Evolutionary conservation across 2,329 filamentous ascomycete genomes (phyloP).

Genomic region (Talaromyces verruculosus): DNA sequence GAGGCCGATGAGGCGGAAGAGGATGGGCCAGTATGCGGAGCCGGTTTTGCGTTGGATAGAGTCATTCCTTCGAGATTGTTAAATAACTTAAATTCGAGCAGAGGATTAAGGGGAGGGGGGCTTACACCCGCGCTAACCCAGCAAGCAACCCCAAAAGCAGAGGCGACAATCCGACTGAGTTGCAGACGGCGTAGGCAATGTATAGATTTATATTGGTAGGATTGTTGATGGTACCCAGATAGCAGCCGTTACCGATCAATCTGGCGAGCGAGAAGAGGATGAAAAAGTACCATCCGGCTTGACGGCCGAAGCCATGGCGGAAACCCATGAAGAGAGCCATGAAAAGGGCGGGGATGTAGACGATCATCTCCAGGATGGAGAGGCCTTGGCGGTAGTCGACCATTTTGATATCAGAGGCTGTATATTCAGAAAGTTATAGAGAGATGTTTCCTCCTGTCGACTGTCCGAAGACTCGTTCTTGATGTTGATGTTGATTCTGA

Average conservation of each 20-base stretch:
- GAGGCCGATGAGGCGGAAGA: conserved; percentile 35
- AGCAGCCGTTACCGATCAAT: conserved; percentile 32
- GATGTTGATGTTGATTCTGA: background rate
- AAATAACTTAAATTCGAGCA: background rate
- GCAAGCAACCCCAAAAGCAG: conserved; percentile 24
- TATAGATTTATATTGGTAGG: conserved; percentile 29
- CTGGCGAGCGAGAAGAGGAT: conserved; percentile 35
- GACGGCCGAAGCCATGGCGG: conserved; percentile 31
- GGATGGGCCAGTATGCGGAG: conserved; percentile 24
- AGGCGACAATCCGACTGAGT: conserved; percentile 26
- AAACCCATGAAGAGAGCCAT: conserved; percentile 26
- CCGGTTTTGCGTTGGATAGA: conserved; percentile 27
- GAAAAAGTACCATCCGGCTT: conserved; percentile 39
- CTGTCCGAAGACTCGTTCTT: background rate
- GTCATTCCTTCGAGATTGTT: conserved; percentile 24
- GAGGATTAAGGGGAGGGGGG: background rate
- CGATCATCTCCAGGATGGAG: conserved; percentile 27
- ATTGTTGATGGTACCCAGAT: conserved; percentile 29
- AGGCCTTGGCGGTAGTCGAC: conserved; percentile 27
- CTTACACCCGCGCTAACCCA: conserved; percentile 26
- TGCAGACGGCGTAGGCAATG: conserved; percentile 30
- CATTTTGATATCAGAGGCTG: background rate
- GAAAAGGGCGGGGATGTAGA: conserved; percentile 27
- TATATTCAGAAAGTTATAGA: background rate
- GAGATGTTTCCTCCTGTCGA: background rate